These are phyloP conservation scores for Ilyonectria mors-panacis DNA, from an alignment of 2,329 filamentous ascomycete genomes.

Conservation along the genomic window DNA sequence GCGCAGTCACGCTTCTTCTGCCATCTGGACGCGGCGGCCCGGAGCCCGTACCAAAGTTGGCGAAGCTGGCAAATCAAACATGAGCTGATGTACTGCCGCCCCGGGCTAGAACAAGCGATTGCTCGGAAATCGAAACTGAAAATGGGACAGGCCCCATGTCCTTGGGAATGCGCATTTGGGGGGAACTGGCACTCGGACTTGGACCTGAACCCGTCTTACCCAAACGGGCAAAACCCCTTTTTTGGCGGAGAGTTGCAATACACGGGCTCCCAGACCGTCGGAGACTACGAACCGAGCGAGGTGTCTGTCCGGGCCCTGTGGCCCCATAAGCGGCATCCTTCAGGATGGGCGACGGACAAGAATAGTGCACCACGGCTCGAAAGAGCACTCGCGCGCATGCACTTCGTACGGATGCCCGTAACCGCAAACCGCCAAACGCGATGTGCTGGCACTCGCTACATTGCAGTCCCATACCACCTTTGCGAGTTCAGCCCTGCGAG, in stretches of 20 bases:
- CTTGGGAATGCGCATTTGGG: neutral
- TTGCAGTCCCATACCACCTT: neutral
- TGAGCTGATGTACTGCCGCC: neutral
- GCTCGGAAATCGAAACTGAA: neutral
- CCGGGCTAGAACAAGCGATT: too few relatives aligned
- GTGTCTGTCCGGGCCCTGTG: neutral
- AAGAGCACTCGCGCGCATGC: neutral
- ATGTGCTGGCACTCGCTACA: neutral
- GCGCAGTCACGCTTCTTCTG: neutral
- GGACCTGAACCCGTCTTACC: neutral
- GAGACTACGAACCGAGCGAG: neutral
- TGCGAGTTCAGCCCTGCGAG: neutral
- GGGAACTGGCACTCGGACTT: neutral
- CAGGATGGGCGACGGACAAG: neutral
- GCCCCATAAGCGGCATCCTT: neutral
- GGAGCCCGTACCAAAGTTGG: neutral
- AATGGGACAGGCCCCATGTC: neutral
- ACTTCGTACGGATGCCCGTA: neutral
- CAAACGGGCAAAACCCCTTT: constrained; percentile 5
- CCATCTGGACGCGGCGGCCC: neutral
- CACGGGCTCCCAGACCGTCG: neutral
- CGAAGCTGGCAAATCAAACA: neutral
- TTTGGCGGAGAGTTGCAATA: neutral
- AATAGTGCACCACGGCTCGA: neutral
- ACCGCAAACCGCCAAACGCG: neutral